Evolutionary conservation across 208 protist species (phyloP).

Genomic region (Leishmania braziliensis): DNA sequence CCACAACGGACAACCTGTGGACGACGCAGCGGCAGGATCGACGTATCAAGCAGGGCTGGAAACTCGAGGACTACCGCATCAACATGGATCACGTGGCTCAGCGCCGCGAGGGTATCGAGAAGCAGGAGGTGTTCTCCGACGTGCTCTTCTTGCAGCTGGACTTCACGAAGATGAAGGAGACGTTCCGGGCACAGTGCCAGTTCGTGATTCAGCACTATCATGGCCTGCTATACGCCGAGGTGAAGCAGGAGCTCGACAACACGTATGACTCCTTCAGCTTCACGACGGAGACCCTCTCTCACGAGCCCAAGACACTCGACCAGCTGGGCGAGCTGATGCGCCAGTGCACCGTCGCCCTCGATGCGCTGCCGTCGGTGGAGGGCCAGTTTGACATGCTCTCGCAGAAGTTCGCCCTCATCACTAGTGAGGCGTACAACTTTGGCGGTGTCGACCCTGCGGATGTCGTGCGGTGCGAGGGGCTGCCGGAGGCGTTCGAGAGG

Average conservation of each 20-base stretch:
- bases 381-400: conserved; percentile 92
- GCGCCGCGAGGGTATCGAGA: conserved; percentile 93
- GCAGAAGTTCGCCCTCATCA: conserved; percentile 95
- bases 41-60: conserved; percentile 91
- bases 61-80: conserved; percentile 94
- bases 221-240: conserved; percentile 93
- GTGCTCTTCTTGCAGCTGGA: conserved; percentile 97
- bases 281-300: conserved; percentile 74
- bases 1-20: conserved; percentile 95
- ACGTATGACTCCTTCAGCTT: conserved; percentile 90
- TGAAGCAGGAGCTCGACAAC: conserved; percentile 89
- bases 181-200: conserved; percentile 95
- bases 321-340: conserved; percentile 93
- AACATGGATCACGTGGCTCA: conserved; percentile 96
- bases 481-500: conserved; percentile 85
- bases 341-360: conserved; percentile 76
- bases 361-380: conserved; percentile 81
- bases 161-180: conserved; percentile 96
- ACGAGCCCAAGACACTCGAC: conserved; percentile 93
- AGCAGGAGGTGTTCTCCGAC: conserved; percentile 94
- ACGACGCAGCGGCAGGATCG: conserved; percentile 93
- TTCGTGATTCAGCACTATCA: conserved; percentile 96
- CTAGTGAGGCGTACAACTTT: conserved; percentile 88
- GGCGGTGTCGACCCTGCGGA: conserved; percentile 79
- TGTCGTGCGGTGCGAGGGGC: conserved; percentile 80